phyloP scores from a whole-genome alignment of 2,329 filamentous ascomycete species.

The Microcera coccophila region DNA sequence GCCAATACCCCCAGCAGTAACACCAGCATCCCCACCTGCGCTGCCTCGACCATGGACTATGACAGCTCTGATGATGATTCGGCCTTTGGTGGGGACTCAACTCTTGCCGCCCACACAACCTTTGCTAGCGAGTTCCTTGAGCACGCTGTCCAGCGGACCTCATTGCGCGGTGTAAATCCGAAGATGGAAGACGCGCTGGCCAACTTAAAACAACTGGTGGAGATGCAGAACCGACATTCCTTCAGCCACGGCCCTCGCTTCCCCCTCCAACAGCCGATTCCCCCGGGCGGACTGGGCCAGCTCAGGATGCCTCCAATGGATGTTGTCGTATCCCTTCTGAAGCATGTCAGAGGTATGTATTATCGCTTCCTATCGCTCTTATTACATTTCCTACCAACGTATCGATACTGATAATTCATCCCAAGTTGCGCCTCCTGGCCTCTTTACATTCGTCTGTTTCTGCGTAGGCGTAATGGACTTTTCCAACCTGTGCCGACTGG shows the following conservation, averaged over 20 bases:
- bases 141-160: conserved; percentile 47
- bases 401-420: conserved; percentile 3
- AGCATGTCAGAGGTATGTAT: conserved; percentile 43
- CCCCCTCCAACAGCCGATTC: conserved; percentile 42
- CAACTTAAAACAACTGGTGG: conserved; percentile 50
- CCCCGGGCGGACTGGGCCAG: conserved; percentile 45
- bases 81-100: conserved; percentile 46
- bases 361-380: not conserved
- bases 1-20: conserved; percentile 23
- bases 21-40: conserved; percentile 20
- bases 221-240: conserved; percentile 44
- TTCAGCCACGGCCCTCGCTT: conserved; percentile 44
- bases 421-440: conserved; percentile 43
- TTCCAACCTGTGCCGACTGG: conserved; percentile 44
- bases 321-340: conserved; percentile 46
- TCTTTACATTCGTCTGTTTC: conserved; percentile 48
- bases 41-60: conserved; percentile 31
- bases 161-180: conserved; percentile 43
- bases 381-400: not conserved
- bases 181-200: conserved; percentile 51
- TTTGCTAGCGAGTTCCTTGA: conserved; percentile 54
- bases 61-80: conserved; percentile 41
- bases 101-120: conserved; percentile 48
- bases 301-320: conserved; percentile 53
- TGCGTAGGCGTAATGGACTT: conserved; percentile 50